Conservation (phyloP, 345 rosid species). For the Raphanus raphanistrum region DNA sequence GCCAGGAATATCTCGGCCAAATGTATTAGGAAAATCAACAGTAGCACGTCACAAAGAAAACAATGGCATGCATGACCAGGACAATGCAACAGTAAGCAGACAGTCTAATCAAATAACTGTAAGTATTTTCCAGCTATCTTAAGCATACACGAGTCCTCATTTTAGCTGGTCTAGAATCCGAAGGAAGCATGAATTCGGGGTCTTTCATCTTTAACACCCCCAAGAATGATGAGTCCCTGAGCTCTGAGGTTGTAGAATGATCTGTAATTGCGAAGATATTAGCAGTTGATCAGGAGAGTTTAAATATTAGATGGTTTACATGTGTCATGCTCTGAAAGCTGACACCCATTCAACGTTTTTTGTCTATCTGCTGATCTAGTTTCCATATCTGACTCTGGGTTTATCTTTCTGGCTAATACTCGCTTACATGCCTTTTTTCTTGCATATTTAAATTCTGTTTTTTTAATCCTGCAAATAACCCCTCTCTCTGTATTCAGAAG, state of each 20-base stretch:
- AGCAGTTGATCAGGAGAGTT: constrained; percentile 1
- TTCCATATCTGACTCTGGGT: constrained; percentile 7
- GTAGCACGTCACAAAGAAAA: constrained; percentile 54
- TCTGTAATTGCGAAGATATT: constrained; percentile 5
- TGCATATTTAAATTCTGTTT: constrained; percentile 1
- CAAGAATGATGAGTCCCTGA: background rate
- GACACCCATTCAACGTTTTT: constrained; percentile 1
- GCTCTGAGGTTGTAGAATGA: constrained; percentile 1
- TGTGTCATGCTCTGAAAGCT: constrained; percentile 10
- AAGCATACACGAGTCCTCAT: background rate
- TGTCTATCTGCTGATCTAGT: constrained; percentile 29
- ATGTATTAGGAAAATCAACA: constrained; percentile 16
- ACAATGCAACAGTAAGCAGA: constrained; percentile 62
- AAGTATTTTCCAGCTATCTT: constrained; percentile 39
- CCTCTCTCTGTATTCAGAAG: constrained; percentile 45
- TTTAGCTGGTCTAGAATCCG: background rate
- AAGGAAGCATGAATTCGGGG: background rate
- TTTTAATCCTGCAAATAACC: constrained; percentile 52
- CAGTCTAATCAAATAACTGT: constrained; percentile 52
- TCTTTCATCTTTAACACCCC: constrained; percentile 19
- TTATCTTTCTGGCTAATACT: constrained; percentile 10
- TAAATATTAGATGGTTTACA: background rate
- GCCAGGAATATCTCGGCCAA: constrained; percentile 45
- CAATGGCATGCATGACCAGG: constrained; percentile 51
- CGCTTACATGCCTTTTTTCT: constrained; percentile 1